Percentiles rank a stretch among this genome's conserved stretches.
Evolutionary conservation across 2,329 filamentous ascomycete species (phyloP).

Genomic region (Apiospora kogelbergensis): DNA sequence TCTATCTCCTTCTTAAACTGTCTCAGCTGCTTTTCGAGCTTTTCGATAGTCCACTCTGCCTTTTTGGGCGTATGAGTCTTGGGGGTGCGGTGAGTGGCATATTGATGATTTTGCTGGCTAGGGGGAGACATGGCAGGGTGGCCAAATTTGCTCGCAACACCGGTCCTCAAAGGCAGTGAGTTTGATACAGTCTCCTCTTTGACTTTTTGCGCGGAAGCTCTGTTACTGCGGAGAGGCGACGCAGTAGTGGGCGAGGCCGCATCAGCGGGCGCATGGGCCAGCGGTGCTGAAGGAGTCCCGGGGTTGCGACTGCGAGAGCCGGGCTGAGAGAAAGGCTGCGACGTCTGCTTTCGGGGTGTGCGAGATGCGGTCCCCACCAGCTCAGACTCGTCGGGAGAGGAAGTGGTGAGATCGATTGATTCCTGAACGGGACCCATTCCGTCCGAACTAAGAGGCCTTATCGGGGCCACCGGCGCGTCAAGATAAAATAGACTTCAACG

Average conservation of each 20-base stretch:
- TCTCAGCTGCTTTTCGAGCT: conserved; percentile 42
- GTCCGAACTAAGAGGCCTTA: neutral
- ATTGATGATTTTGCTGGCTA: conserved; percentile 16
- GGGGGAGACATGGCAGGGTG: conserved; percentile 19
- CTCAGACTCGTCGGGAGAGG: conserved; percentile 28
- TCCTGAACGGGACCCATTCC: conserved; percentile 9
- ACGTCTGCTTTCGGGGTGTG: conserved; percentile 15
- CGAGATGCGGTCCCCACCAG: conserved; percentile 15
- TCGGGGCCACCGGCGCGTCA: neutral
- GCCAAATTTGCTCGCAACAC: conserved; percentile 15
- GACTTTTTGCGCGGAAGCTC: conserved; percentile 19
- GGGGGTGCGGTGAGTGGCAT: conserved; percentile 25
- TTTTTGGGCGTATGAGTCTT: conserved; percentile 34
- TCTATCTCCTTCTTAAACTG: conserved; percentile 44
- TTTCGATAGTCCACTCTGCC: conserved; percentile 42
- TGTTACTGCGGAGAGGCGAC: conserved; percentile 19
- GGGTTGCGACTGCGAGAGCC: conserved; percentile 20
- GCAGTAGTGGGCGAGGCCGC: conserved; percentile 13
- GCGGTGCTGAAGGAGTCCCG: conserved; percentile 21
- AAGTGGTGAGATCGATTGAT: conserved; percentile 19
- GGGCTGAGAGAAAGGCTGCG: conserved; percentile 18
- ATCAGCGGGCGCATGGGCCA: conserved; percentile 13
- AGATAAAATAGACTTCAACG: neutral
- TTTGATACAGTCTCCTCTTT: conserved; percentile 20
- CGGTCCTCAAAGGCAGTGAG: conserved; percentile 18